Base-by-base conservation (phyloP, 257 asterid genomes). In the Mitragyna speciosa region DNA sequence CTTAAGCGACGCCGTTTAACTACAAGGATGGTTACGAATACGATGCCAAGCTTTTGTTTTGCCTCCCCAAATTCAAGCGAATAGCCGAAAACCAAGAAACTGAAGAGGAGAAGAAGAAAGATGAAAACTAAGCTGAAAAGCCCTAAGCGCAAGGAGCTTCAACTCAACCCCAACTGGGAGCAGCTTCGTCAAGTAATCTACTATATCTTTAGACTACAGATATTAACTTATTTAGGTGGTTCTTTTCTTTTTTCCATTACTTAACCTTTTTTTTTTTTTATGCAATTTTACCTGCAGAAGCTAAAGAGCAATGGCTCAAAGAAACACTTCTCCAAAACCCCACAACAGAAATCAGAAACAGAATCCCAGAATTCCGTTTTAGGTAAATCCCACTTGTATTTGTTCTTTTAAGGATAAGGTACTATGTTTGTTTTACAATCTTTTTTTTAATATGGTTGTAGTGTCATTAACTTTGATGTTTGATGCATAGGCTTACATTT, bases 101-200 rank as follows among this genome's bases (percentile, higher is more conserved):
- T 36, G 75, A 24, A 30, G 48, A 45, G n/a, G n/a, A n/a, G n/a
- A 28, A 22, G 15, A 16, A n/a, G 20, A 61, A 52, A 61, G 11
- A 78, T 51, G 81, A 61, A 52, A 64, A 28, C 41, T 48, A 75
- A 87, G 84, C 82, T 75, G 75, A 81, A 86, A 87, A 90, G 81
- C 91, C 95, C 93, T 88, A 91, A 85, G 70, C 96, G 93, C 87
- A 91, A 84, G 72, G 85, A 85, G 70, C 87, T 69, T 30, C 95
- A 79, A 76, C 83, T 88, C 72, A 93, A 95, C 80, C 99, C 99
- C 49, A 95, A 95, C 82, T 95, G 99, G 99, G 92, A 89, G 80
- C 96, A 86, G 88, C 97, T 95, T 56, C 92, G 86, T 80, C 87
- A 92, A 89, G 99, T 92, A 82, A 47, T 16, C 30, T 5, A 15